phyloP scores from a whole-genome alignment of 1,139 yeast genomes.

The Entelexis sorbosivorans region DNA sequence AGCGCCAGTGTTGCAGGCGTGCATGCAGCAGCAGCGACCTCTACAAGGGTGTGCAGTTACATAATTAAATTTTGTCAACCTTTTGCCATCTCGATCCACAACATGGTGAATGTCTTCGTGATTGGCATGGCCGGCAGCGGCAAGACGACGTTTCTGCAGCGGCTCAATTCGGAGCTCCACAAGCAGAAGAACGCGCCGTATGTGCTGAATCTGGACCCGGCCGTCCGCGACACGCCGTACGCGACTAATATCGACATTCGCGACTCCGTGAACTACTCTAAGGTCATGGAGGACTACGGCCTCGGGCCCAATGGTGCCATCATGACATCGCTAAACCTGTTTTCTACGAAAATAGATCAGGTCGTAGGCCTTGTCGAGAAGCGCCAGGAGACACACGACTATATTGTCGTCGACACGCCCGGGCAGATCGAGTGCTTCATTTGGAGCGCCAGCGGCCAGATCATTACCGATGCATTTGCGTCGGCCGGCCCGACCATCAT shows the following conservation, averaged over 20 bases:
- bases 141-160: slow-evolving; percentile 94
- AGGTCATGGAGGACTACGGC: slow-evolving; percentile 84
- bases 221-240: slow-evolving; percentile 83
- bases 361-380: slow-evolving; percentile 79
- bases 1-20: too few species aligned
- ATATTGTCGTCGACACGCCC: slow-evolving; percentile 90
- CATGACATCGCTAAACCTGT: slow-evolving; percentile 83
- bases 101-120: slow-evolving; percentile 21
- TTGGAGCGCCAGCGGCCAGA: slow-evolving; percentile 86
- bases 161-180: slow-evolving; percentile 82
- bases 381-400: slow-evolving; percentile 47
- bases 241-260: slow-evolving; percentile 92
- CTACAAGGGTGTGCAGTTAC: too few species aligned
- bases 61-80: background rate
- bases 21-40: too few species aligned
- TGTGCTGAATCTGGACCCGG: slow-evolving; percentile 91
- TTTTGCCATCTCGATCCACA: background rate
- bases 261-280: slow-evolving; percentile 89
- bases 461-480: slow-evolving; percentile 93
- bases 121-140: slow-evolving; percentile 98
- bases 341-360: slow-evolving; percentile 92
- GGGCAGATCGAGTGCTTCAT: slow-evolving; percentile 98
- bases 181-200: slow-evolving; percentile 52
- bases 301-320: slow-evolving; percentile 98
- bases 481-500: slow-evolving; percentile 90